Percentiles rank a stretch among this genome's conserved stretches.
phyloP scores from a whole-genome alignment of 2,329 filamentous ascomycete genomes.

The Penicillium crustosum region DNA sequence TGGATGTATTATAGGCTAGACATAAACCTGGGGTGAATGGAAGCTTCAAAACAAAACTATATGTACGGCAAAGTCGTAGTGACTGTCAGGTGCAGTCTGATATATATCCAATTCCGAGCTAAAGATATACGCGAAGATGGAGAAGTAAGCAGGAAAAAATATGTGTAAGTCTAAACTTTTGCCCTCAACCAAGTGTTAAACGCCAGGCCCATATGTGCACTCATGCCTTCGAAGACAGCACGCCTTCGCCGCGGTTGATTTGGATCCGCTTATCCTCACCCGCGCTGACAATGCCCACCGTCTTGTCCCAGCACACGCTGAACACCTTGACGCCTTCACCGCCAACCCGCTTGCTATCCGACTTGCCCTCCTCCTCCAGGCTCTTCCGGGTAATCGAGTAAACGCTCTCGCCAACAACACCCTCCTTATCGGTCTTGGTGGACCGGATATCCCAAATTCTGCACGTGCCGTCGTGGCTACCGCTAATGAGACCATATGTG shows the following conservation, averaged over 20 bases:
- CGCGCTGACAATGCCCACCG: constrained; percentile 83
- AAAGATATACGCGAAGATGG: not conserved
- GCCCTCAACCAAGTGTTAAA: constrained; percentile 31
- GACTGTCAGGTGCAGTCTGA: not conserved
- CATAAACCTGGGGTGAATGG: constrained; percentile 5
- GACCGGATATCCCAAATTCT: constrained; percentile 87
- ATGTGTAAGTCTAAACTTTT: constrained; percentile 31
- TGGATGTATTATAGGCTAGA: constrained; percentile 25
- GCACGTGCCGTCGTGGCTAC: constrained; percentile 88
- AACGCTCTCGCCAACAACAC: constrained; percentile 66
- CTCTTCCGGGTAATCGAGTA: constrained; percentile 78
- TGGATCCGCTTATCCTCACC: constrained; percentile 95
- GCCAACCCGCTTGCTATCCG: constrained; percentile 57
- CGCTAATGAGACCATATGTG: constrained; percentile 80
- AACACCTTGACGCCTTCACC: constrained; percentile 91
- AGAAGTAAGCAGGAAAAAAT: constrained; percentile 9
- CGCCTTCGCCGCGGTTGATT: constrained; percentile 70
- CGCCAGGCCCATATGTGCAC: constrained; percentile 31
- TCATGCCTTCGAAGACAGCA: constrained; percentile 36
- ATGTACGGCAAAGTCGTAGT: not conserved
- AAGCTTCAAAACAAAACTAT: constrained; percentile 1
- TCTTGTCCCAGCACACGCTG: constrained; percentile 78
- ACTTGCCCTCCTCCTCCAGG: constrained; percentile 62
- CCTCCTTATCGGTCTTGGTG: constrained; percentile 60
- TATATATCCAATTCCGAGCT: constrained; percentile 9